Base-by-base conservation (phyloP, 176 grass and related monocot species). In the Oryza glumipatula region DNA sequence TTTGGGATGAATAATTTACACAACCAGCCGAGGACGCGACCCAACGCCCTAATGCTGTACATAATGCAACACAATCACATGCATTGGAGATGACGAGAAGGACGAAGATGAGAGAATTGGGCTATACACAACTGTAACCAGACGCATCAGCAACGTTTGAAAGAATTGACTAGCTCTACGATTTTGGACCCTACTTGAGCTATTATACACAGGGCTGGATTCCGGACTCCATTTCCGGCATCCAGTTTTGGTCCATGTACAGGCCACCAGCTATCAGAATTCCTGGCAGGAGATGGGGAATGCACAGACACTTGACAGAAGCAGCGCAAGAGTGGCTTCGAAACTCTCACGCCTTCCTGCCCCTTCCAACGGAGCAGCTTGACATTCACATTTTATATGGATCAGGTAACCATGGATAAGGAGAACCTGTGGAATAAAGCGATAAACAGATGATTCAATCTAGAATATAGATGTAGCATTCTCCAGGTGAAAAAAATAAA, bases 241-340 rank as follows among this genome's bases (percentile, higher is more conserved):
- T 82, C 88, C 85, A 79, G 64, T 77, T 81, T 87, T 73, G 85
- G 85, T 70, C 88, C 73, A 82, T 69, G 76, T 77, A 84, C 46
- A 90, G 68, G 73, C 81, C 84, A 85, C 84, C 88, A 88, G 82
- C 87, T 86, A 86, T 87, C 84, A 92, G 68, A 86, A 88, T 76
- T 80, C 76, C 86, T 89, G 84, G 90, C 72, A 77, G 76, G 39
- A 82, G 67, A 85, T 74, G 81, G 81, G 73, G 81, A 90, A 86
- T 87, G 78, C 85, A 88, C 84, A 82, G 78, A 90, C 88, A 90
- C 85, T 89, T 89, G 84, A 89, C 88, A 88, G 84, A 80, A 88
- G 66, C 11, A 82, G 85, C 68, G 61, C 41, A 70, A 87, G 78
- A 85, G 49, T 67, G 63, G 51, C 41, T 91, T 61, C 30, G 80